These are phyloP conservation scores for Cicer judaicum DNA, from an alignment of 306 rosid genomes.

Conservation along the genomic window DNA sequence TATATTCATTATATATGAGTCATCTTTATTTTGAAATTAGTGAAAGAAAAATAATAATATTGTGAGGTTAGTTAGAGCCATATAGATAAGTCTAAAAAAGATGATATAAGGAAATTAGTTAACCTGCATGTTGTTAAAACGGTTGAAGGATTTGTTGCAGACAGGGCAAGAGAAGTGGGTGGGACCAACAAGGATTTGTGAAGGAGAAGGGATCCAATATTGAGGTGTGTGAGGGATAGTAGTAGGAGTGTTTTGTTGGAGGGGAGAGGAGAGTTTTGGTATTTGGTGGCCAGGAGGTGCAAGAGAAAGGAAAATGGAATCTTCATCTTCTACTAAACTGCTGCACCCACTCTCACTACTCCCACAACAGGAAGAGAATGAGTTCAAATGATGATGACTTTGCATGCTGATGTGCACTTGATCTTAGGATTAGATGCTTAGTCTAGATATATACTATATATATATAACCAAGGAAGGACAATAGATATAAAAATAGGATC, in stretches of 20 bases:
- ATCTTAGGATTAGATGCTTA: not conserved
- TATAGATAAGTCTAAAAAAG: too few species aligned
- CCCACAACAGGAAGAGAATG: constrained; percentile 46
- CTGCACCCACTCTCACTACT: constrained; percentile 29
- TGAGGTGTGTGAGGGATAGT: constrained; percentile 56
- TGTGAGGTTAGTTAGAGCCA: too few species aligned
- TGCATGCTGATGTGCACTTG: constrained; percentile 62
- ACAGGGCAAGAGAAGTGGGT: constrained; percentile 96
- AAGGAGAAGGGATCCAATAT: constrained; percentile 91
- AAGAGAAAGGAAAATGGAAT: constrained; percentile 80
- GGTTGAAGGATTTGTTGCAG: constrained; percentile 89
- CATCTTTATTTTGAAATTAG: too few species aligned
- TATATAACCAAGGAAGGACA: too few species aligned
- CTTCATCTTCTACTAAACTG: constrained; percentile 49
- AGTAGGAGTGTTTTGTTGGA: constrained; percentile 40
- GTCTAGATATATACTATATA: too few species aligned
- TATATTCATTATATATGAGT: too few species aligned
- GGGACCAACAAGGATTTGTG: constrained; percentile 92
- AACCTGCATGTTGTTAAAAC: constrained; percentile 99
- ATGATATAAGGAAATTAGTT: not conserved
- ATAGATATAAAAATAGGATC: too few species aligned
- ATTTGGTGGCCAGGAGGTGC: constrained; percentile 72
- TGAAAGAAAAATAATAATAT: too few species aligned
- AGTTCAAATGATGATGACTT: constrained; percentile 40
- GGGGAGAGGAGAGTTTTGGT: constrained; percentile 23